phyloP scores from a whole-genome alignment of 306 rosid genomes.

The Biancaea sappan region DNA sequence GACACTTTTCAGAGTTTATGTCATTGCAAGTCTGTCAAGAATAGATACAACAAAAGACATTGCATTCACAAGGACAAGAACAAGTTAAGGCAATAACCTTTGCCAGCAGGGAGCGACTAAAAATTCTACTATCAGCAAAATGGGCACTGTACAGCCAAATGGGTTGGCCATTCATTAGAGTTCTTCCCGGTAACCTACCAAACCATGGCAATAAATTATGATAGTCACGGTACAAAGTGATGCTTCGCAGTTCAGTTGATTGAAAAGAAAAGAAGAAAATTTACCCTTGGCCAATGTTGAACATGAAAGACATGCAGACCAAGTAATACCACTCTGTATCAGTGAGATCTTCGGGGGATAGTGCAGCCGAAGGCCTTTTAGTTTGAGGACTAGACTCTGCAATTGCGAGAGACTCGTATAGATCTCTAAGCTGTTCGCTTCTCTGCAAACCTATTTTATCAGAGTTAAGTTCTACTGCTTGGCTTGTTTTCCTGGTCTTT shows the following conservation, averaged over 20 bases:
- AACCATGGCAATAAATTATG: slow-evolving; percentile 19
- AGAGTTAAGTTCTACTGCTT: slow-evolving; percentile 62
- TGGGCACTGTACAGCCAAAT: slow-evolving; percentile 77
- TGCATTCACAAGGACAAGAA: slow-evolving; percentile 16
- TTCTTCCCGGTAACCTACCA: slow-evolving; percentile 82
- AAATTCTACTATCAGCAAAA: slow-evolving; percentile 65
- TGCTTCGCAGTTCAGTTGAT: neutral
- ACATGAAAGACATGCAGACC: slow-evolving; percentile 89
- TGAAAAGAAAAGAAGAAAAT: neutral
- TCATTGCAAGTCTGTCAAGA: slow-evolving; percentile 14
- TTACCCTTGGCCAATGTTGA: slow-evolving; percentile 88
- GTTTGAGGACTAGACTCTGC: slow-evolving; percentile 65
- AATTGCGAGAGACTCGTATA: slow-evolving; percentile 66
- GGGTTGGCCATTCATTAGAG: slow-evolving; percentile 58
- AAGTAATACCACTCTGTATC: slow-evolving; percentile 94
- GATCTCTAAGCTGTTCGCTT: slow-evolving; percentile 74
- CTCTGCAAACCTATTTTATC: slow-evolving; percentile 77
- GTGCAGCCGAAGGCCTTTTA: slow-evolving; percentile 76
- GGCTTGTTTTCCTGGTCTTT: slow-evolving; percentile 85
- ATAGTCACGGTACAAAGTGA: neutral
- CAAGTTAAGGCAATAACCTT: slow-evolving; percentile 51
- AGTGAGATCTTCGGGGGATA: slow-evolving; percentile 89
- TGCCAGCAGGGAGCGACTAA: slow-evolving; percentile 77
- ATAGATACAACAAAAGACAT: neutral
- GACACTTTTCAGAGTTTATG: slow-evolving; percentile 33